Conservation (phyloP, 2,329 filamentous ascomycete species). For the Ophiosphaerella herpotricha region DNA sequence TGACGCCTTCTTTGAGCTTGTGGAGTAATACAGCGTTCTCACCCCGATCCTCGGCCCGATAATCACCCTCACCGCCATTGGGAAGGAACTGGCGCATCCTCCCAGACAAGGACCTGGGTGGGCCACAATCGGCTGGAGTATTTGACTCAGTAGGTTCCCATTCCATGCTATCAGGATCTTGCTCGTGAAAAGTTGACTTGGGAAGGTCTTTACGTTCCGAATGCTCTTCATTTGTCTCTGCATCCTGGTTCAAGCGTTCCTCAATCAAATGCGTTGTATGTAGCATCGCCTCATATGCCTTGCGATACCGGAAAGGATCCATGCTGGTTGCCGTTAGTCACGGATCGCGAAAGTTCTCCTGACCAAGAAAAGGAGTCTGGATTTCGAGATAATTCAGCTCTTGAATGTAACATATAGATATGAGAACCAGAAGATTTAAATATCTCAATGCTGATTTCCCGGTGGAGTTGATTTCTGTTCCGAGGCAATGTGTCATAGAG, state of each 20-base stretch:
- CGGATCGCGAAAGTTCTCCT: neutral
- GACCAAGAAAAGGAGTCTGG: neutral
- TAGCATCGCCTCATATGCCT: conserved; percentile 45
- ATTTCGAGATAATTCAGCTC: neutral
- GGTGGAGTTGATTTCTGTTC: conserved; percentile 9
- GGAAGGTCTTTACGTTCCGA: conserved; percentile 9
- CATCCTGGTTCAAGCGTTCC: conserved; percentile 32
- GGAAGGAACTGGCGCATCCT: conserved; percentile 39
- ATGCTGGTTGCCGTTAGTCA: conserved; percentile 31
- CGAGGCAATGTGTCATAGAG: conserved; percentile 7
- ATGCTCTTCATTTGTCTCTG: conserved; percentile 8
- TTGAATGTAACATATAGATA: neutral
- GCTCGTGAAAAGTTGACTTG: conserved; percentile 23
- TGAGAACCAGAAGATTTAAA: neutral
- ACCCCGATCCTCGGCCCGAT: conserved; percentile 23
- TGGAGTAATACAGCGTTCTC: conserved; percentile 38
- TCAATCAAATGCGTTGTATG: conserved; percentile 42
- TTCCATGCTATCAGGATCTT: conserved; percentile 46
- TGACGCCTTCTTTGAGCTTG: conserved; percentile 42
- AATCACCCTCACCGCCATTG: conserved; percentile 29
- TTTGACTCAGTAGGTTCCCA: conserved; percentile 42
- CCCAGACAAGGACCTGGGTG: conserved; percentile 32
- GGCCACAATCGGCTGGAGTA: conserved; percentile 36
- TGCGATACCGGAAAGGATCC: conserved; percentile 44
- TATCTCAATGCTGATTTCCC: conserved; percentile 7